Evolutionary conservation across 2,329 filamentous ascomycete genomes (phyloP), one percentile per base, ranked within the genome.

Genomic region (Aaosphaeria pasadenensis): DNA sequence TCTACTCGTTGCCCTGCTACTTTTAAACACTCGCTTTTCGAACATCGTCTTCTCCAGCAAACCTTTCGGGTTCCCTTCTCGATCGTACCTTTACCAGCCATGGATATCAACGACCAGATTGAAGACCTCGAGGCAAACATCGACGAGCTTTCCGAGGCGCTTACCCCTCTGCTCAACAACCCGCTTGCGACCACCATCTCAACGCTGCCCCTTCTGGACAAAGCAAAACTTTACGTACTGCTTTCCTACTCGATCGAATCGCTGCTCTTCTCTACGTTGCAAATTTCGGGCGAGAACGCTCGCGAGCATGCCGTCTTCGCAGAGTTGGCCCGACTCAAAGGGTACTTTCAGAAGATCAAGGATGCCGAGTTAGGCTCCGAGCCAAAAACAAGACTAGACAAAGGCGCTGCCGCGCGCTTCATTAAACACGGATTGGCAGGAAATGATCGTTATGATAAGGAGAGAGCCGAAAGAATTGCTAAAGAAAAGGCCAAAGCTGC

Each of bases 321-420:
- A 50, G 94, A 99, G 74, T 80, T 99, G 53, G 86, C 84, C 49
- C 85, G 94, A 48, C 86, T 97, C 46, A 90, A 86, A 70, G 87
- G 91, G 66, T 97, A 97, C 71, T 95, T 96, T 72, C 84, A 82
- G 50, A 99, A 97, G 75, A 92, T 97, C 67, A 89, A 94, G 64
- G 76, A 78, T 11, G 80, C 84, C 3, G 91, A 96, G 70, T 79
- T 77, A 5, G 80, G 82, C 1, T 78, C 80, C 45, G 76, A 82
- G 61, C 78, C 80, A 31, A 79, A 74, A 1, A 73, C 89, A 53
- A 82, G 71, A 24, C 63, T 87, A 28, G 80, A 96, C 64, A 91
- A 88, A 59, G 82, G 83, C 55, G 91, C 90, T 5, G 88, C 89
- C 11, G 83, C 82, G 44, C 81, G 92, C 44, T 88, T 99, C 51